These are phyloP conservation scores for Monilinia aucupariae DNA, from an alignment of 2,329 filamentous ascomycete species.

Conservation along the genomic window DNA sequence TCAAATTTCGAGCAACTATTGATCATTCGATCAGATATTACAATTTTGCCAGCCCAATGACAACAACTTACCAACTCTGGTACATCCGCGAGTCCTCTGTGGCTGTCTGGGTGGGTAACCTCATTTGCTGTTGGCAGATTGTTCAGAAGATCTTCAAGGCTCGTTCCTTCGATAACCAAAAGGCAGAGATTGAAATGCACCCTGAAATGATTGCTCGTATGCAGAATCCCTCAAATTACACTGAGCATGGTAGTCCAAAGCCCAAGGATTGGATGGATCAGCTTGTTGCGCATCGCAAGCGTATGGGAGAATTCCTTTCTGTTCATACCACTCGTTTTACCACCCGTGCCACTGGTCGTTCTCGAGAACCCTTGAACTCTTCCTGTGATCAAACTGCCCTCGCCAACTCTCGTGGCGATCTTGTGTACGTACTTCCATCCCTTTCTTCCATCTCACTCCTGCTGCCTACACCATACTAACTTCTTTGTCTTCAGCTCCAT, in stretches of 20 bases:
- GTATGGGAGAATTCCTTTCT: slow-evolving; percentile 2
- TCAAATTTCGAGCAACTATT: not conserved
- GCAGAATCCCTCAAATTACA: slow-evolving; percentile 10
- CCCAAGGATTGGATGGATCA: slow-evolving; percentile 14
- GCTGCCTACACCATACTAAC: not conserved
- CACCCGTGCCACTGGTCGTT: not conserved
- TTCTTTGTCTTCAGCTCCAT: not conserved
- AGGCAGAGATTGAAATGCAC: slow-evolving; percentile 10
- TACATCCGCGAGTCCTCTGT: slow-evolving; percentile 48
- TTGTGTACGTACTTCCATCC: not conserved
- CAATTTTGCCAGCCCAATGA: slow-evolving; percentile 33
- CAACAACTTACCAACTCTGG: slow-evolving; percentile 38
- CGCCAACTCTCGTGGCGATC: not conserved
- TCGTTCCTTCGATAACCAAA: slow-evolving; percentile 22
- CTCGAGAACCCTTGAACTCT: not conserved
- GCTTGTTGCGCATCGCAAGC: slow-evolving; percentile 1
- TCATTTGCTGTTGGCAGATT: slow-evolving; percentile 45
- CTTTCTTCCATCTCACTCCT: not conserved
- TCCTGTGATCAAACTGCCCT: not conserved
- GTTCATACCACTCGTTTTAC: slow-evolving; percentile 2
- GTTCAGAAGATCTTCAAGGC: slow-evolving; percentile 26
- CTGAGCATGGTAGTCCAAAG: slow-evolving; percentile 10
- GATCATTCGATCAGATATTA: slow-evolving; percentile 20
- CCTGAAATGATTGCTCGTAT: slow-evolving; percentile 13
- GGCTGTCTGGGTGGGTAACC: slow-evolving; percentile 47